Evolutionary conservation across 2,329 filamentous ascomycete genomes (phyloP).

Genomic region (Botryotinia calthae): DNA sequence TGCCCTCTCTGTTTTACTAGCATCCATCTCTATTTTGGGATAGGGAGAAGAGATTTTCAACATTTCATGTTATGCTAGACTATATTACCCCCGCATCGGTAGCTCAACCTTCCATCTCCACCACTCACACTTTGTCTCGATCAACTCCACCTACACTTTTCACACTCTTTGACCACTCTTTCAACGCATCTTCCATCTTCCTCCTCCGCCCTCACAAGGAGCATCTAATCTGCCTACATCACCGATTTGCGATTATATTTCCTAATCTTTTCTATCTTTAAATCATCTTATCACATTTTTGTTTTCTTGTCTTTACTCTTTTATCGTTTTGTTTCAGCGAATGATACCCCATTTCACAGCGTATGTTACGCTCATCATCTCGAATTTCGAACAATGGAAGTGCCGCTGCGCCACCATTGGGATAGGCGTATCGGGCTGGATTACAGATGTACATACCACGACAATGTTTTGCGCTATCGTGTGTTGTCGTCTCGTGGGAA

Average conservation of each 20-base stretch:
- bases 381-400: constrained; percentile 44
- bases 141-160: background rate
- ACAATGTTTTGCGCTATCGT: constrained; percentile 58
- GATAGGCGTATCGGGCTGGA: constrained; percentile 46
- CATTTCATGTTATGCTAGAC: constrained; percentile 22
- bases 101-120: constrained; percentile 28
- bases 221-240: background rate
- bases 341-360: constrained; percentile 52
- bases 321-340: constrained; percentile 38
- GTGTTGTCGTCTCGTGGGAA: constrained; percentile 35
- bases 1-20: background rate
- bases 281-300: background rate
- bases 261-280: background rate
- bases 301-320: background rate
- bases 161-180: background rate
- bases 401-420: constrained; percentile 49
- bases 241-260: constrained; percentile 20
- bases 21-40: background rate
- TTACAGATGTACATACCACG: constrained; percentile 40
- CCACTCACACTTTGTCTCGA: background rate
- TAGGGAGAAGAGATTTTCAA: constrained; percentile 30
- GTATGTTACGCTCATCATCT: constrained; percentile 46
- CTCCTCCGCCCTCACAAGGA: background rate
- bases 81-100: background rate
- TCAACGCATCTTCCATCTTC: too few species aligned